Percentiles rank a stretch among this genome's conserved stretches.
Conservation (phyloP, 2,329 filamentous ascomycete species). For the Talaromyces sp. region DNA sequence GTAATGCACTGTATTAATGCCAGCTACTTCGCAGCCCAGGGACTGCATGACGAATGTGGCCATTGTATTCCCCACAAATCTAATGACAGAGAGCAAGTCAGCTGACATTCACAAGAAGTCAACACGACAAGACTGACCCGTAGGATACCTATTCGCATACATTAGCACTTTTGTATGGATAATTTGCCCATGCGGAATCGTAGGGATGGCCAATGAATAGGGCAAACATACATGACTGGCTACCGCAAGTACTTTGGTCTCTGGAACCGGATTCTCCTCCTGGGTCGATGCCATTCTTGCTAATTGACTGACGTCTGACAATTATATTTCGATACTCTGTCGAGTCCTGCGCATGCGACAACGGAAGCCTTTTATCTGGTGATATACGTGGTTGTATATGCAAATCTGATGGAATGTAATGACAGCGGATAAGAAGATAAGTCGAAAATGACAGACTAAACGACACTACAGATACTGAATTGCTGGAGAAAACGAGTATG, state of each 20-base stretch:
- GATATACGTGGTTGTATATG: background rate
- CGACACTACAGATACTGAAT: background rate
- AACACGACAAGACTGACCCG: constrained; percentile 4
- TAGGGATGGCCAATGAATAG: background rate
- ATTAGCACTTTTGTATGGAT: constrained; percentile 15
- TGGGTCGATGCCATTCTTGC: constrained; percentile 11
- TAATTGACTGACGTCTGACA: background rate
- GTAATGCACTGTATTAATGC: constrained; percentile 95
- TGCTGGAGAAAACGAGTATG: background rate
- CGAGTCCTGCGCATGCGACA: background rate
- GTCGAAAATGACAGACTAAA: background rate
- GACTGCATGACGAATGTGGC: constrained; percentile 92
- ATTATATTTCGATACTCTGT: background rate
- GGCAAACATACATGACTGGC: constrained; percentile 83
- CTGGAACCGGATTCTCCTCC: constrained; percentile 45
- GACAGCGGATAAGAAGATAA: background rate
- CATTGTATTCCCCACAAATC: constrained; percentile 97
- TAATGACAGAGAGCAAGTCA: constrained; percentile 37
- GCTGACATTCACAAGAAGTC: background rate
- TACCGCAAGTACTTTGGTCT: constrained; percentile 74
- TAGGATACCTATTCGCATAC: constrained; percentile 19
- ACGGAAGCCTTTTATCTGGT: background rate
- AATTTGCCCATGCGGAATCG: background rate
- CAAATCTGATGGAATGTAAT: background rate
- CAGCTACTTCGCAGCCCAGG: constrained; percentile 87